Conservation (phyloP, 306 rosid genomes). For the Cucurbita maxima region DNA sequence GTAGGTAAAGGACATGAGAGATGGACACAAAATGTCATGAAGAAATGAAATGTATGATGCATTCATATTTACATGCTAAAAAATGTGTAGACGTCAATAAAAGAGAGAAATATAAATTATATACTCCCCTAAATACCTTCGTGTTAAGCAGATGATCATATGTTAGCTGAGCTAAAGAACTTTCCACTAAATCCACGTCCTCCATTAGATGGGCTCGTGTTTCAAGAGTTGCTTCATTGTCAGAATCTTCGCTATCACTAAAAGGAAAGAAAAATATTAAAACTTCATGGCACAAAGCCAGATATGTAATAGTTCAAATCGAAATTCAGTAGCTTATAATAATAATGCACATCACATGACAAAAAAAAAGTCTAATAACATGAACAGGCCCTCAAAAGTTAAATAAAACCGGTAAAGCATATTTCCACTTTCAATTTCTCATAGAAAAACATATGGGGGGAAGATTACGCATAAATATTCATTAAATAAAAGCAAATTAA, state of each 20-base stretch:
- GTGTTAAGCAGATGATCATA: constrained; percentile 47
- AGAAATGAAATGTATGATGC: background rate
- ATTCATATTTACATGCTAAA: background rate
- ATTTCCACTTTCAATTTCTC: background rate
- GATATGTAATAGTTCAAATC: background rate
- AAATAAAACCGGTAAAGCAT: too few relatives aligned
- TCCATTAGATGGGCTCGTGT: constrained; percentile 47
- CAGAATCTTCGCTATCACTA: constrained; percentile 52
- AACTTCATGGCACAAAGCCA: constrained; percentile 4
- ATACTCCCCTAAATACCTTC: constrained; percentile 30
- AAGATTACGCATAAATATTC: background rate
- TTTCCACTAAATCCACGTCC: constrained; percentile 48
- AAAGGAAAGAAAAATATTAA: constrained; percentile 14
- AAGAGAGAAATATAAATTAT: background rate
- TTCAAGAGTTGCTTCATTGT: constrained; percentile 21
- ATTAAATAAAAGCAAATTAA: background rate
- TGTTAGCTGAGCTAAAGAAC: constrained; percentile 42
- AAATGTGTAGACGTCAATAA: background rate
- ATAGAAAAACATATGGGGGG: background rate
- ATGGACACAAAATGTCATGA: background rate
- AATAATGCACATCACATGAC: background rate
- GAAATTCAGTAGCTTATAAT: background rate
- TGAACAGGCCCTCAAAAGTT: background rate
- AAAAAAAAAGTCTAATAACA: background rate
- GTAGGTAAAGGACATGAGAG: background rate